Percentiles rank a stretch among this genome's conserved stretches.
These are phyloP conservation scores for Penicillium sp. DNA, from an alignment of 2,329 filamentous ascomycete genomes.

Conservation along the genomic window DNA sequence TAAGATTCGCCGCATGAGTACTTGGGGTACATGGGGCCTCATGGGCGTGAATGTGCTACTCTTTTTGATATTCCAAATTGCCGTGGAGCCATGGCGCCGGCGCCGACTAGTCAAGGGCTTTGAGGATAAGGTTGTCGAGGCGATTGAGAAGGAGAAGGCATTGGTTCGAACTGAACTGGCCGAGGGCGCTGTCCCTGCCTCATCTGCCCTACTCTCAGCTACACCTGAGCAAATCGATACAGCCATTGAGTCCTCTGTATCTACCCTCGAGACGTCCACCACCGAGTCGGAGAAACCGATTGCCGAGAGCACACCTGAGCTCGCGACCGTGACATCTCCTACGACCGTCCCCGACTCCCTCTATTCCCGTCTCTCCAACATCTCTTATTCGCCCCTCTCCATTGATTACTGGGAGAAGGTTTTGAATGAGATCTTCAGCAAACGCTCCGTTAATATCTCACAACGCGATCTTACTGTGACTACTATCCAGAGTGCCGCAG, in stretches of 20 bases:
- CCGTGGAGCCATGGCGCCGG: slow-evolving; percentile 91
- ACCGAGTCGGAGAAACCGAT: slow-evolving; percentile 3
- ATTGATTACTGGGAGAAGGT: slow-evolving; percentile 54
- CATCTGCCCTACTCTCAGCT: slow-evolving; percentile 6
- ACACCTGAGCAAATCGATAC: slow-evolving; percentile 20
- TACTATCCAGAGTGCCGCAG: slow-evolving; percentile 67
- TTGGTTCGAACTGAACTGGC: slow-evolving; percentile 21
- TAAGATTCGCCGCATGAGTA: slow-evolving; percentile 92
- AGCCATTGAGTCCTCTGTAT: slow-evolving; percentile 8
- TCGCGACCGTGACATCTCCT: neutral
- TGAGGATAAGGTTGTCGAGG: slow-evolving; percentile 73
- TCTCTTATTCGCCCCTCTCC: slow-evolving; percentile 30
- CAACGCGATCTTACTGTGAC: slow-evolving; percentile 74
- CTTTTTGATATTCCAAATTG: slow-evolving; percentile 82
- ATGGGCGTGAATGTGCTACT: slow-evolving; percentile 96
- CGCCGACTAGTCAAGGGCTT: slow-evolving; percentile 79
- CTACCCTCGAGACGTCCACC: slow-evolving; percentile 1
- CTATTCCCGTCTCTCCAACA: slow-evolving; percentile 29
- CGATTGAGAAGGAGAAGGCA: slow-evolving; percentile 69
- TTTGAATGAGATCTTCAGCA: slow-evolving; percentile 66
- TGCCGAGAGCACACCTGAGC: slow-evolving; percentile 1
- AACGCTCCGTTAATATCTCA: slow-evolving; percentile 64
- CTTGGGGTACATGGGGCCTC: slow-evolving; percentile 96
- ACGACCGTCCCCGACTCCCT: slow-evolving; percentile 16
- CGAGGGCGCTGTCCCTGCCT: slow-evolving; percentile 7